phyloP scores from a whole-genome alignment of 441 rosid species.

The Manihot esculenta region DNA sequence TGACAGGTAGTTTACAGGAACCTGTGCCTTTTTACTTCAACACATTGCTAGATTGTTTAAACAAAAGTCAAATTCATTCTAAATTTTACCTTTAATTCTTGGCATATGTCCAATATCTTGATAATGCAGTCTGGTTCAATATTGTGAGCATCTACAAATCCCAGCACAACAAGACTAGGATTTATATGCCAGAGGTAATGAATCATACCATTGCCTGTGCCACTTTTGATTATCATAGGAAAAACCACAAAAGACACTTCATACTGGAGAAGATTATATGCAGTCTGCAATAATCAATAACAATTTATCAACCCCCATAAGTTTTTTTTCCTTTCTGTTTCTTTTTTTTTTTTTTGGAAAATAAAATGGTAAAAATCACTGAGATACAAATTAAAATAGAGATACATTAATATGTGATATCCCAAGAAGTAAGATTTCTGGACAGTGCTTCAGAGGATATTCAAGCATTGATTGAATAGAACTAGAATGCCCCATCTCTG shows the following conservation, averaged over 20 bases:
- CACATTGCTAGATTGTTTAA: background rate
- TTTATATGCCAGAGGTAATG: constrained; percentile 80
- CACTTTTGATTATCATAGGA: constrained; percentile 58
- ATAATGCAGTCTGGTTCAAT: constrained; percentile 56
- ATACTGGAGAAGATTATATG: constrained; percentile 74
- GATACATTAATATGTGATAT: constrained; percentile 79
- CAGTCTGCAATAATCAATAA: constrained; percentile 63
- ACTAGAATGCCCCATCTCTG: constrained; percentile 81
- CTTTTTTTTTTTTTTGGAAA: no score
- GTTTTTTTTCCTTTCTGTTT: no score
- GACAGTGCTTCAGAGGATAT: constrained; percentile 85
- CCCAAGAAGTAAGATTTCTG: constrained; percentile 86
- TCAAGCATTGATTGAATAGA: constrained; percentile 65
- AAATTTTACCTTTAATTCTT: constrained; percentile 73
- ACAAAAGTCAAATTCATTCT: background rate
- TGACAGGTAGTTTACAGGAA: background rate
- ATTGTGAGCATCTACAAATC: constrained; percentile 57
- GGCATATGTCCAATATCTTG: constrained; percentile 72
- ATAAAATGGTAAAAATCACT: background rate
- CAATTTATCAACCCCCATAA: no score
- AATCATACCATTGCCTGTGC: constrained; percentile 53
- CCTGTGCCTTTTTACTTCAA: background rate
- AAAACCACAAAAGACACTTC: constrained; percentile 70
- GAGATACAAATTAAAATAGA: constrained; percentile 5
- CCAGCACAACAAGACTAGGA: constrained; percentile 70